Evolutionary conservation across 768 basidiomycete genomes (phyloP), one percentile per base, ranked within the genome.

Genomic region (Lactifluus subvellereus): DNA sequence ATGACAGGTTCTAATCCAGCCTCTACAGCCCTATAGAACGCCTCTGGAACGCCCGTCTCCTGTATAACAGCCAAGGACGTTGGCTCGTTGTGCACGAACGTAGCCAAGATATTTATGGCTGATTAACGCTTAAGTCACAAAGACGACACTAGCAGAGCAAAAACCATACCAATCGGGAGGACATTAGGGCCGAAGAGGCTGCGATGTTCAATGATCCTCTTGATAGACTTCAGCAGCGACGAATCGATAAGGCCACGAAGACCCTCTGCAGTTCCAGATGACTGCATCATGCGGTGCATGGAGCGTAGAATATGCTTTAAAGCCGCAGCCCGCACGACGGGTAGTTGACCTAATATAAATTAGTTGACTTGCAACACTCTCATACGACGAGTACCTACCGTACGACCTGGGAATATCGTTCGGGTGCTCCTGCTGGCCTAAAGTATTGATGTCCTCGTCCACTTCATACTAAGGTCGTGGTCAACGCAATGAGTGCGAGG

Each of bases 51-150:
- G 6, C 88, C 85, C 32, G 86, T 82, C 74, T 99, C 97, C 74
- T 99, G 97, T 22, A 99, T 89, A 58, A 96, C 87, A 2, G 85
- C 78, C 60, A 99, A 77, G 16, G 93, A 97, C 0, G 95, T 98
- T 7, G 97, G 97, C 73, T 99, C 97, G 67, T 98, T 99, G 78
- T 99, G 96, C 9, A 98, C 87, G 74, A 98, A 98, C 0, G 94
- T 94, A 14, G 94, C 86, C 87, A 97, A 92, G 70, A 94, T 88
- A 72, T 95, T 94, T 78, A 95, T 91, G 5, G 91, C 94, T 91
- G 65, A 16, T 62, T 10, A 10, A 57, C 7, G 50, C 68, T 71
- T 57, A 71, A 37, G 61, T 37, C 59, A n/a, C 43, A 58, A 40
- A 35, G 35, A 52, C n/a, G 18, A 54, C 13, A 64, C 52, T 16